These are phyloP conservation scores for Corylus heterophylla DNA, from an alignment of 306 rosid species.

Conservation along the genomic window DNA sequence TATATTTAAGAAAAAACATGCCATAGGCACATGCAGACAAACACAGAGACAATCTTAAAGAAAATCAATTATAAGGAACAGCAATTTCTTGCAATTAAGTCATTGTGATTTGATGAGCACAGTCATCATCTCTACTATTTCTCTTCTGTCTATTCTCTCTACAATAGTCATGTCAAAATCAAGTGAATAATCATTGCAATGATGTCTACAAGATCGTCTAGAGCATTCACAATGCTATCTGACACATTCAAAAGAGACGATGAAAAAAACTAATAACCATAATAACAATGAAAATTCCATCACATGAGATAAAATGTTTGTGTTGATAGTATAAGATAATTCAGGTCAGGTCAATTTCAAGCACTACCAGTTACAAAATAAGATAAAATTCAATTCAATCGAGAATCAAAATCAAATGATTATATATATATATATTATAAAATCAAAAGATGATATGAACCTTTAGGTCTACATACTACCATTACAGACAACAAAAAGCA, in stretches of 20 bases:
- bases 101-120: not conserved
- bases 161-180: not conserved
- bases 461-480: not conserved
- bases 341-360: not conserved
- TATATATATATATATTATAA: no score
- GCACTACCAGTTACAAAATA: not conserved
- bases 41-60: not conserved
- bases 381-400: not conserved
- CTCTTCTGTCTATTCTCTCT: not conserved
- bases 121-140: not conserved
- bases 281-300: no score
- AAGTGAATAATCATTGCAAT: not conserved
- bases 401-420: not conserved
- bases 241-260: not conserved
- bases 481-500: not conserved
- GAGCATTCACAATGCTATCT: not conserved
- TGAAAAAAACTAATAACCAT: not conserved
- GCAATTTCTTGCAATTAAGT: not conserved
- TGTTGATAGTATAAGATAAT: no score
- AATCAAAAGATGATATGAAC: no score
- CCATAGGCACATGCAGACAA: not conserved
- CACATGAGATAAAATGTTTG: no score
- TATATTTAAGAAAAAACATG: not conserved
- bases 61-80: not conserved
- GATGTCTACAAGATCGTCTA: not conserved